Conservation (phyloP, 2,329 filamentous ascomycete species). For the Macrophomina phaseolina region DNA sequence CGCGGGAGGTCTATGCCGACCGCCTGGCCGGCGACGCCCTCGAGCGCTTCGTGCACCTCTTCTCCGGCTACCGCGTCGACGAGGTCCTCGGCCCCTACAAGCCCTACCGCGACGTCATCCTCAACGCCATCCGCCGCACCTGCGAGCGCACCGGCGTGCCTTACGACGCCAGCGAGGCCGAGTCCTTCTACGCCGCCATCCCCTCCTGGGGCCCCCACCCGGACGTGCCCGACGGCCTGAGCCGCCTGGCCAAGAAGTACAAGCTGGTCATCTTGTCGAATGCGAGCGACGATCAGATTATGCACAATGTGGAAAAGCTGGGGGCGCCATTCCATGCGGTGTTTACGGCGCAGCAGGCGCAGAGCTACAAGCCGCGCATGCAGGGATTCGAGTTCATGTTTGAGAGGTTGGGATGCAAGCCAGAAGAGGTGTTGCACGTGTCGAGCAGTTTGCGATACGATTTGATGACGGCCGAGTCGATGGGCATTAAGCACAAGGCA, state of each 20-base stretch:
- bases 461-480: slow-evolving; percentile 23
- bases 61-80: slow-evolving; percentile 25
- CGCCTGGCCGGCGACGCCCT: slow-evolving; percentile 1
- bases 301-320: slow-evolving; percentile 24
- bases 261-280: slow-evolving; percentile 26
- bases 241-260: slow-evolving; percentile 20
- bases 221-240: slow-evolving; percentile 18
- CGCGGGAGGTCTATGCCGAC: slow-evolving; percentile 17
- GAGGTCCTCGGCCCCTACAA: slow-evolving; percentile 26
- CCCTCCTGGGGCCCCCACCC: slow-evolving; percentile 26
- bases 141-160: slow-evolving; percentile 9
- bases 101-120: slow-evolving; percentile 26
- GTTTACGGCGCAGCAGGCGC: slow-evolving; percentile 24
- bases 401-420: slow-evolving; percentile 22
- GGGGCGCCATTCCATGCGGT: slow-evolving; percentile 24
- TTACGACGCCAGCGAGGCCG: slow-evolving; percentile 5
- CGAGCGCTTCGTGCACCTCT: slow-evolving; percentile 26
- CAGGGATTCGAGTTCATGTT: slow-evolving; percentile 26
- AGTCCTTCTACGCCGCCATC: slow-evolving; percentile 22
- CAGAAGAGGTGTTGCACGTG: slow-evolving; percentile 25
- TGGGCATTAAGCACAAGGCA: slow-evolving; percentile 22
- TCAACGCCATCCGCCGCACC: slow-evolving; percentile 13
- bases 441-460: slow-evolving; percentile 23
- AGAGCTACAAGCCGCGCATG: slow-evolving; percentile 28
- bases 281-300: slow-evolving; percentile 26